Evolutionary conservation across 2,329 filamentous ascomycete species (phyloP).

Genomic region (Trichoderma brevicompactum): DNA sequence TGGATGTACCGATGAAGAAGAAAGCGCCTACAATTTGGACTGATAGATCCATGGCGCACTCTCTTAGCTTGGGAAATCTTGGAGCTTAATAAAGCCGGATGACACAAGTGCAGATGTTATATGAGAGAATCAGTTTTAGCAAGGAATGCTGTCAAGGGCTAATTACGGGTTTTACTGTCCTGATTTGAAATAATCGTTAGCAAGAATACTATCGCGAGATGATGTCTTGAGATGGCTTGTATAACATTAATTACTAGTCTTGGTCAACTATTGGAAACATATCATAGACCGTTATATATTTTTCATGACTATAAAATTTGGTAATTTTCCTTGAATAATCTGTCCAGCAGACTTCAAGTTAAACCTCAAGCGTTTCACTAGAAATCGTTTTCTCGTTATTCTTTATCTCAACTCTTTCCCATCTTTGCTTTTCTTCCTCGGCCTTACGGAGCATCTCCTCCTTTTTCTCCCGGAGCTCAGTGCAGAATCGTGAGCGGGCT

Average conservation of each 20-base stretch:
- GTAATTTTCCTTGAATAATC: neutral
- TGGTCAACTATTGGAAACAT: neutral
- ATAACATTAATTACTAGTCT: conserved; percentile 4
- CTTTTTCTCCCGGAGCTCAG: conserved; percentile 58
- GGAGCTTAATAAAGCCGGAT: neutral
- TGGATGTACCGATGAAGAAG: conserved; percentile 8
- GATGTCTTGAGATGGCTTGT: neutral
- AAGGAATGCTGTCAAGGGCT: neutral
- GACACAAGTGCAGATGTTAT: neutral
- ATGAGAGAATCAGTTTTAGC: neutral
- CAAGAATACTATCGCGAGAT: conserved; percentile 23
- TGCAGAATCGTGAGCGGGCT: conserved; percentile 63
- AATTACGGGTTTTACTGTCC: neutral
- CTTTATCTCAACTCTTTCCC: conserved; percentile 33
- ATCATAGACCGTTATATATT: neutral
- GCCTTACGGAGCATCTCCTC: conserved; percentile 49
- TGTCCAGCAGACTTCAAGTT: neutral
- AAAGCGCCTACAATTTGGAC: neutral
- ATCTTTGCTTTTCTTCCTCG: conserved; percentile 43
- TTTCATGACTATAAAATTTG: neutral
- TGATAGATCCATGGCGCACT: conserved; percentile 9
- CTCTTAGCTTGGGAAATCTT: conserved; percentile 25
- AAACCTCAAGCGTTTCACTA: too few relatives aligned
- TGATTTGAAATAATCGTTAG: conserved; percentile 5
- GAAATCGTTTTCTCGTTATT: too few relatives aligned